Conservation (phyloP, 202 grass and related monocot species). For the Dendrocalamus latiflorus region DNA sequence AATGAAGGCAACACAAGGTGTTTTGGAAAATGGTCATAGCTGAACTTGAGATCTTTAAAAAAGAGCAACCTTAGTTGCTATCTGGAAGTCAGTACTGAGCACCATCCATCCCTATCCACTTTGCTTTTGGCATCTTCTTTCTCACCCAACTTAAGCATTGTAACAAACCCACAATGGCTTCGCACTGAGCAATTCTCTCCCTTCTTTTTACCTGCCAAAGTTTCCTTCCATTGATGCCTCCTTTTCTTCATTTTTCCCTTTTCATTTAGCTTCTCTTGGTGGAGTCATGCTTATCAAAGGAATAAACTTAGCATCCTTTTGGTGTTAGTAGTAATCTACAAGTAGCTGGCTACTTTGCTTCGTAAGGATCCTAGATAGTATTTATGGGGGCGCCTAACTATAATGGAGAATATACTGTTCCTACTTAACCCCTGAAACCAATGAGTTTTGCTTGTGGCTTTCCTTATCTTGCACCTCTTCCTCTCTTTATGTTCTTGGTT, state of each 20-base stretch:
- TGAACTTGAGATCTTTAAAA: slow-evolving; percentile 25
- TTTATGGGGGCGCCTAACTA: too few relatives aligned
- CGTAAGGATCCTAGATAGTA: slow-evolving; percentile 10
- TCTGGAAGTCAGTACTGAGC: slow-evolving; percentile 19
- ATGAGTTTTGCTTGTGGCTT: slow-evolving; percentile 26
- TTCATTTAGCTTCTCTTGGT: slow-evolving; percentile 31
- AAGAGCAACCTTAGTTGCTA: slow-evolving; percentile 27
- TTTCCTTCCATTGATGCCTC: slow-evolving; percentile 25
- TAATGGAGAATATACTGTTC: slow-evolving; percentile 12
- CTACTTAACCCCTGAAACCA: slow-evolving; percentile 33
- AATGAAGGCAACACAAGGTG: neutral
- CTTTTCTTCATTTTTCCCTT: slow-evolving; percentile 35
- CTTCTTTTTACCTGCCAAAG: too few relatives aligned
- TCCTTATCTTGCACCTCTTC: slow-evolving; percentile 34
- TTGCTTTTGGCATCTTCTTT: slow-evolving; percentile 27
- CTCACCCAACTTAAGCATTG: too few relatives aligned
- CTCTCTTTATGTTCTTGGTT: slow-evolving; percentile 23
- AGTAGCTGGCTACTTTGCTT: neutral
- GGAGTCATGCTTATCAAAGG: slow-evolving; percentile 23
- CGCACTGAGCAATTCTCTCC: too few relatives aligned
- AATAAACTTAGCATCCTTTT: slow-evolving; percentile 17
- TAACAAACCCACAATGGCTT: too few relatives aligned
- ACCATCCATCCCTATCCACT: slow-evolving; percentile 29
- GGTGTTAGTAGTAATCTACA: slow-evolving; percentile 6
- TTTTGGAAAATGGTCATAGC: slow-evolving; percentile 22